Conservation (phyloP, 441 rosid genomes). For the Lagerstroemia fauriei region DNA sequence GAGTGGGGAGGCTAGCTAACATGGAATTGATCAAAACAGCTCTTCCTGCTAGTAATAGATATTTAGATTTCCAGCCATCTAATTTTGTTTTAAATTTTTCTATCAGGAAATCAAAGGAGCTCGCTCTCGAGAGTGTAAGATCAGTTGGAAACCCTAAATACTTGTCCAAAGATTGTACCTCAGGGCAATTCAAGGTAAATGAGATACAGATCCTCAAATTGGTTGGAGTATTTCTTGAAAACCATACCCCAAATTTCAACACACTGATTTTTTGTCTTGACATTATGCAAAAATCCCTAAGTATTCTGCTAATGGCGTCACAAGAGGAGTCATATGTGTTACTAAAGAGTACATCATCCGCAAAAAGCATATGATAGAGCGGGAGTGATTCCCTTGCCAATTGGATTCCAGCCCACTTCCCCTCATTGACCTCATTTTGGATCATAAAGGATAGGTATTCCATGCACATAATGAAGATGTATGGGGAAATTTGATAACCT, state of each 20-base stretch:
- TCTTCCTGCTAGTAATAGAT: neutral
- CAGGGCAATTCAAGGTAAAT: neutral
- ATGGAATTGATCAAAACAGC: neutral
- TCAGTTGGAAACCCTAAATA: neutral
- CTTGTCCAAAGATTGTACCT: neutral
- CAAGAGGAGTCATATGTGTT: no score
- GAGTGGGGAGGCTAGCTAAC: neutral
- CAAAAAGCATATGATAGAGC: neutral
- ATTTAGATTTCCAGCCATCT: neutral
- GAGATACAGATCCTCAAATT: fast-evolving
- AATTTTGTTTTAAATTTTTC: neutral
- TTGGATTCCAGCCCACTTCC: neutral
- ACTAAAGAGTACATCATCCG: neutral
- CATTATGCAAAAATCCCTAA: neutral
- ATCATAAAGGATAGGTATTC: neutral
- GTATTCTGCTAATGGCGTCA: neutral
- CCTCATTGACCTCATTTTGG: neutral
- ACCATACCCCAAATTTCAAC: neutral
- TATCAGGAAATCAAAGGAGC: neutral
- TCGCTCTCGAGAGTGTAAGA: neutral
- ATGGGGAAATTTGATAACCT: neutral
- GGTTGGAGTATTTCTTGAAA: neutral
- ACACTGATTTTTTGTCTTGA: neutral
- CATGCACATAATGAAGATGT: neutral
- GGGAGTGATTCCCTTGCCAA: neutral